Base-by-base conservation (phyloP, 257 asterid genomes). In the Solanum gandarillasii region DNA sequence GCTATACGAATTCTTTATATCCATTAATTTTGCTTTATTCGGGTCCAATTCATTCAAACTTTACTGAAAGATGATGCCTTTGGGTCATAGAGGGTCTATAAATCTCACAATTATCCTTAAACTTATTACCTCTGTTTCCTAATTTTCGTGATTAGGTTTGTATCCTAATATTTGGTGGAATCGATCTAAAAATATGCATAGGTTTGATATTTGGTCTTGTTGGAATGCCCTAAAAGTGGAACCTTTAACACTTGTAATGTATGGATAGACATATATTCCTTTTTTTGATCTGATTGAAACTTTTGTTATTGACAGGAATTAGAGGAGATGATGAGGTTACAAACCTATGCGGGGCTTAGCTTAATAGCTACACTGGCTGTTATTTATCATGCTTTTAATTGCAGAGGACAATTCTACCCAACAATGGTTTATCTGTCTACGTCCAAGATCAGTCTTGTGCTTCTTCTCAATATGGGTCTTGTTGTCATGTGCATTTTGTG, bases 321-420 rank as follows among this genome's bases (percentile, higher is more conserved):
- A 55, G 88, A 36, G 72, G 87, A 92, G 90, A 97, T 95, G 98
- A 91, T 95, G 88, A 97, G 89, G 96, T 93, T 97, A 91, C 98
- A 93, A 90, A 97, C 98, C 4, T 97, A 95, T 90, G 96, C 98
- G 3, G 97, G 94, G 89, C 31, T 94, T 52, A 97, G 99, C 88
- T 70, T 95, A 39, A 62, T 95, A 46, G 96, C 98, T 81, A 90
- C 98, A 46, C 89, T 93, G 86, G 93, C 98, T 86, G 96, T 95
- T 67, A 87, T 94, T 34, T 95, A 95, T 91, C 98, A 95, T 89
- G 98, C 98, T 67, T 97, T 97, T 85, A 90, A 88, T 86, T 92
- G 95, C 68, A 95, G 98, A 93, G 94, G 95, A 75, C 99, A 97
- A 88, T 97, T 97, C 90, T 97, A 97, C 92, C 99, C 99, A 0